Conservation (phyloP, 176 grass and related monocot species). For the Phoenix roebelenii region DNA sequence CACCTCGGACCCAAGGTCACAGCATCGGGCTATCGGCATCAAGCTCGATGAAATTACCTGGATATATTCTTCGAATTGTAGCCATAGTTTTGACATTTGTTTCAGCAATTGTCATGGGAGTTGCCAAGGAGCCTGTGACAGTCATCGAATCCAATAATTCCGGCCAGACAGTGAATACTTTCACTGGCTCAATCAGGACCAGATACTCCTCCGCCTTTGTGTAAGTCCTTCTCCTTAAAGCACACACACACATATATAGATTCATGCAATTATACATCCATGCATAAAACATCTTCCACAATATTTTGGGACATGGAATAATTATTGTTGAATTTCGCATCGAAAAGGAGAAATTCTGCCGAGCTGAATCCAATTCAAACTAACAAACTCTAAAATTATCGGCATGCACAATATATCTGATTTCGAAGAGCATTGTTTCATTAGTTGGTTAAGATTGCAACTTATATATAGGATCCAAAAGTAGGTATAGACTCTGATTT, state of each 20-base stretch:
- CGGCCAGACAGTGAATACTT: too few species aligned
- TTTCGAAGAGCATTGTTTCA: too few species aligned
- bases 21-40: not conserved
- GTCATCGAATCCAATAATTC: not conserved
- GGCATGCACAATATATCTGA: too few species aligned
- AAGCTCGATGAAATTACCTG: not conserved
- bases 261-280: not conserved
- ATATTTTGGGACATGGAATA: too few species aligned
- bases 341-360: too few species aligned
- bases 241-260: too few species aligned
- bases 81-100: not conserved
- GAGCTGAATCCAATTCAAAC: too few species aligned
- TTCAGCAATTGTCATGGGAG: conserved; percentile 5
- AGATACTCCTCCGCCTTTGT: conserved; percentile 5
- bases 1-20: not conserved
- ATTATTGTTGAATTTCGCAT: too few species aligned
- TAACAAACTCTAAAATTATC: too few species aligned
- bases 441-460: too few species aligned
- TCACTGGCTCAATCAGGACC: not conserved
- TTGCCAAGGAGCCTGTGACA: not conserved
- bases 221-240: not conserved
- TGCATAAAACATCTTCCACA: not conserved
- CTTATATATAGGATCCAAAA: too few species aligned
- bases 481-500: too few species aligned
- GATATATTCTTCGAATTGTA: not conserved